Evolutionary conservation across 306 rosid genomes (phyloP).

Genomic region (Acacia confusa): DNA sequence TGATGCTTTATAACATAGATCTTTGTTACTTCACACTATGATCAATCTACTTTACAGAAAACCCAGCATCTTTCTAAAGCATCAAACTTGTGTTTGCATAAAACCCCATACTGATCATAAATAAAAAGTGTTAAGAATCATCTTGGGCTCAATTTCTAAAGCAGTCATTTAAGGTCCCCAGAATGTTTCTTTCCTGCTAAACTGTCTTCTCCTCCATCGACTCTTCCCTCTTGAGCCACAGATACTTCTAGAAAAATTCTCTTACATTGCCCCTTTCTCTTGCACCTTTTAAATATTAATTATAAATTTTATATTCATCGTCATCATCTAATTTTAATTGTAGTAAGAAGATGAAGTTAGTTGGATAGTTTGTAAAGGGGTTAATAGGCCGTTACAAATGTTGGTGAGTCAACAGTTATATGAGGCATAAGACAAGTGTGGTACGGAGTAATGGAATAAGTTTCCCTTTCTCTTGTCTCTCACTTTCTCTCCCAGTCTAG

Average conservation of each 20-base stretch:
- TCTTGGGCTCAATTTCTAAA: constrained; percentile 1
- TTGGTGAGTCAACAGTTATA: not conserved
- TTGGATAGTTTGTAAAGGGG: not conserved
- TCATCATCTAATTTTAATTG: not conserved
- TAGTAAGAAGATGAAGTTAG: not conserved
- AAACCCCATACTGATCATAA: not conserved
- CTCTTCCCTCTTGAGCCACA: not conserved
- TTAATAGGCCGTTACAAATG: not conserved
- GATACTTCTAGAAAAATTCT: not conserved
- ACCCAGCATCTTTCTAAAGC: not conserved
- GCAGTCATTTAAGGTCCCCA: not conserved
- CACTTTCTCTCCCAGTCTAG: not conserved
- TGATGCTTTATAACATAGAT: not conserved
- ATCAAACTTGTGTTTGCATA: constrained; percentile 1
- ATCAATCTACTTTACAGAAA: not conserved
- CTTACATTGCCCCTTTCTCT: not conserved
- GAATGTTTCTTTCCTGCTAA: not conserved
- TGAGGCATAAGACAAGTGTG: not conserved
- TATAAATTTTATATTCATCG: not conserved
- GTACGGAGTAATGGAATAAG: not conserved
- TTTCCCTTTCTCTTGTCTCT: not conserved
- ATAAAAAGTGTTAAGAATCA: not conserved
- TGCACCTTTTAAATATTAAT: not conserved
- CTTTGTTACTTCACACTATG: not conserved
- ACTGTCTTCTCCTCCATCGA: not conserved